Percentiles rank a stretch among this genome's conserved stretches.
phyloP scores from a whole-genome alignment of 148 eudicot genomes.

The Camellia sinensis region DNA sequence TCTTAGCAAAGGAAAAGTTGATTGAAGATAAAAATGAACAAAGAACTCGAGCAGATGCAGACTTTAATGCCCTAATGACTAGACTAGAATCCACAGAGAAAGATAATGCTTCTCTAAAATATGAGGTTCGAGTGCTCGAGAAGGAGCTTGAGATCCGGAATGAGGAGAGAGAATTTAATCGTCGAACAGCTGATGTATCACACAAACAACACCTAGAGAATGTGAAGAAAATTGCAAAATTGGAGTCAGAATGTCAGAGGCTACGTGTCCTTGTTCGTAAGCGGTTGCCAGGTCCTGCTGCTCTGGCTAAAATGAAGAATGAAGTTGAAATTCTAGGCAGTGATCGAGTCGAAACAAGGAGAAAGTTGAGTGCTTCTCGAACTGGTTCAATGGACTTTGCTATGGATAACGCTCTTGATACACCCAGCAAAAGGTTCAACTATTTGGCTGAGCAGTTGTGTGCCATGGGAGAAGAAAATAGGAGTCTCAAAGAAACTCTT shows the following conservation, averaged over 20 bases:
- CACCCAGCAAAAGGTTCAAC: constrained; percentile 46
- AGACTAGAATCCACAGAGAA: constrained; percentile 56
- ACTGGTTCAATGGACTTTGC: constrained; percentile 35
- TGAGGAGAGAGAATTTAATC: constrained; percentile 78
- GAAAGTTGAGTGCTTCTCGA: constrained; percentile 40
- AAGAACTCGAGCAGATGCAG: constrained; percentile 41
- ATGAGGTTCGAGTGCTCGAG: constrained; percentile 80
- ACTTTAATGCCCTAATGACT: constrained; percentile 43
- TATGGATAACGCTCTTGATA: constrained; percentile 37
- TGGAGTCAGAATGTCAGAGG: constrained; percentile 86
- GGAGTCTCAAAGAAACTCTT: constrained; percentile 49
- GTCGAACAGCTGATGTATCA: constrained; percentile 57
- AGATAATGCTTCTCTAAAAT: constrained; percentile 66
- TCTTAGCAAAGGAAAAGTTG: constrained; percentile 55
- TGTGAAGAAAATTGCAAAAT: constrained; percentile 68
- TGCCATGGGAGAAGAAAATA: constrained; percentile 74
- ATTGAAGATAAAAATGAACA: constrained; percentile 51
- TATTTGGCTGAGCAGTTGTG: constrained; percentile 48
- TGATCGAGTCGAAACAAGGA: constrained; percentile 47
- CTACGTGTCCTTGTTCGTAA: constrained; percentile 76
- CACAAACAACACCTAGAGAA: constrained; percentile 76
- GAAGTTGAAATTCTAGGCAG: constrained; percentile 60
- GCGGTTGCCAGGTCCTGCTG: constrained; percentile 87
- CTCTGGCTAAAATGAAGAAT: constrained; percentile 74
- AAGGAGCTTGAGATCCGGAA: constrained; percentile 84